A percentile compares a stretch with the other conserved stretches of the same genome.
Evolutionary conservation across 768 basidiomycete species (phyloP).

Genomic region (Kwoniella sp.): DNA sequence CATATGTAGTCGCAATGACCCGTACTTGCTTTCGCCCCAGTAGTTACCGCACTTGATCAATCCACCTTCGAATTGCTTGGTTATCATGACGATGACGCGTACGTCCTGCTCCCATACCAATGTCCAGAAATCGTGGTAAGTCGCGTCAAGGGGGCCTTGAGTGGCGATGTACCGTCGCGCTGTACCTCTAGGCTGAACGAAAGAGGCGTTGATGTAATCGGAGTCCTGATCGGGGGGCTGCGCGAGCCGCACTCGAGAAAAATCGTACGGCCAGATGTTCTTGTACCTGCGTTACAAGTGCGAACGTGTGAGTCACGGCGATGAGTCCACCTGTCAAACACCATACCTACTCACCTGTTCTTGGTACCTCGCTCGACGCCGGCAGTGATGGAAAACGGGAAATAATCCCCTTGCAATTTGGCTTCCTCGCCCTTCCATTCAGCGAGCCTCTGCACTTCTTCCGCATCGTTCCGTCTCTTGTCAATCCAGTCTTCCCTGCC

Average conservation of each 20-base stretch:
- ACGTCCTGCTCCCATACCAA: constrained; percentile 94
- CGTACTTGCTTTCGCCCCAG: constrained; percentile 70
- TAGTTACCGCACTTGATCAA: constrained; percentile 89
- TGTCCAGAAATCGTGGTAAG: constrained; percentile 94
- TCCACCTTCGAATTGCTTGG: constrained; percentile 83
- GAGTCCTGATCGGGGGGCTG: constrained; percentile 62
- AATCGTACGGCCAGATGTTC: constrained; percentile 95
- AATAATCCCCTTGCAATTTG: constrained; percentile 56
- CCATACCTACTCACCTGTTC: constrained; percentile 76
- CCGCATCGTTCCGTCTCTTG: constrained; percentile 35
- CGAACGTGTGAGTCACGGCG: not conserved
- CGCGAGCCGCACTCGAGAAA: constrained; percentile 79
- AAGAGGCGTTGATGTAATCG: constrained; percentile 95
- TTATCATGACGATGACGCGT: constrained; percentile 93
- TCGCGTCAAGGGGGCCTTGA: constrained; percentile 87
- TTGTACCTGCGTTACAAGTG: constrained; percentile 66
- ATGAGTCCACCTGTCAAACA: too few relatives aligned
- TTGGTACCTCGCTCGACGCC: constrained; percentile 92
- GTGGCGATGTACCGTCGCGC: constrained; percentile 87
- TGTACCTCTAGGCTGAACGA: constrained; percentile 83
- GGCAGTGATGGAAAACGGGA: constrained; percentile 91
- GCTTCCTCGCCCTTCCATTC: constrained; percentile 25
- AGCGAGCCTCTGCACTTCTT: constrained; percentile 31
- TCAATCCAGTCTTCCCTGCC: constrained; percentile 23
- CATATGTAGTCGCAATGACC: constrained; percentile 68